Base-by-base conservation (phyloP, 257 asterid genomes). In the Plantago major region DNA sequence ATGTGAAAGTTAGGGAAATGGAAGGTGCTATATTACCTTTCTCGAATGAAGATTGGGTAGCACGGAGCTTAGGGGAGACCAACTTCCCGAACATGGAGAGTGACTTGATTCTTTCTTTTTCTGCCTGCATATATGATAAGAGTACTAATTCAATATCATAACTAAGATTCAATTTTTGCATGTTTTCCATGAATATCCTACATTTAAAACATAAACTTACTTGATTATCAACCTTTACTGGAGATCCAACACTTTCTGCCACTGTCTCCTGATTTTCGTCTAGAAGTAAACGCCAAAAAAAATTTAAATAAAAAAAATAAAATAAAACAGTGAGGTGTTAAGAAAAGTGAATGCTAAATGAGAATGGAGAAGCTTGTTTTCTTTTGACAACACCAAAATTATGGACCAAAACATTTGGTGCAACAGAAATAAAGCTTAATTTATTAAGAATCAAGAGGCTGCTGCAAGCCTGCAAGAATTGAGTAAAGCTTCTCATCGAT, bases 61-160 rank as follows among this genome's bases (percentile, higher is more conserved):
- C 69, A 53, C 97, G 89, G 76, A 92, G 99, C 85, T 83, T 89
- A 28, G 98, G 98, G 68, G 97, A 83, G 58, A 92, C 91, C 60
- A 92, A 60, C 9, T 82, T 81, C 40, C 99, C 97, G 63, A 89
- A 92, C 85, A 92, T 76, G 66, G 95, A 84, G 14, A 89, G 88
- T 0, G 81, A 78, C 77, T 80, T 86, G 13, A 57, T 64, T 65
- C 95, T 76, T 69, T 79, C 94, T 71, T 73, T 80, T 50, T 78
- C 74, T 62, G 73, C 93, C 97, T 92, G 82, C 60, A 50, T 40
- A 68, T 47, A 45, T 13, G 30, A 58, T 52, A 19, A 42, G 62
- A 38, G 55, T 37, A 57, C 62, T 22, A 22, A 22, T 22, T 22
- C 26, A 22, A 22, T 22, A 22, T 22, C 26, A 22, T 22, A 22